A percentile compares a stretch with the other conserved stretches of the same genome.
Evolutionary conservation across 352 stramenopile species (phyloP).

Genomic region (Globisporangium canariense): DNA sequence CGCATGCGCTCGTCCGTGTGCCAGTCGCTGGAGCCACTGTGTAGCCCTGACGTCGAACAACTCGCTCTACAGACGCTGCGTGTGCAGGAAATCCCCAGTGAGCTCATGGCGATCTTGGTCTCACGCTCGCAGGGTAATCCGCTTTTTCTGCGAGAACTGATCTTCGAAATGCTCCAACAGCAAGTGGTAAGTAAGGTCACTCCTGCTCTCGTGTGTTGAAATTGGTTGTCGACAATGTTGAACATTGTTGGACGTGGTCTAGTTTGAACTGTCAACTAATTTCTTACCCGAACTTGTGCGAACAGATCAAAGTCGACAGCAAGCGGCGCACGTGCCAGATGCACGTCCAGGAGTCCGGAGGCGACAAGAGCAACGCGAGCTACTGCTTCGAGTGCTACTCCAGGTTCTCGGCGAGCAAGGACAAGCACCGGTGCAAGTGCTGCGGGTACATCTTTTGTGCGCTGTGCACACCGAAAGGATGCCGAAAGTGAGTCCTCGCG

Average conservation of each 20-base stretch:
- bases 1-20: conserved; percentile 49
- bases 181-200: conserved; percentile 43
- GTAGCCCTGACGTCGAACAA: conserved; percentile 47
- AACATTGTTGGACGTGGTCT: not conserved
- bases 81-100: conserved; percentile 48
- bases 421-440: conserved; percentile 78
- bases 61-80: conserved; percentile 66
- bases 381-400: conserved; percentile 79
- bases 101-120: conserved; percentile 65
- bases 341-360: conserved; percentile 77
- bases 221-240: not conserved
- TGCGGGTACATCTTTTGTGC: conserved; percentile 83
- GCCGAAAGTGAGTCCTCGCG: conserved; percentile 41
- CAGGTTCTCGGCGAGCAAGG: conserved; percentile 48
- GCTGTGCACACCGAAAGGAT: conserved; percentile 73
- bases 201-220: not conserved
- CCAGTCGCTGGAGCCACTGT: conserved; percentile 51
- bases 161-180: conserved; percentile 75
- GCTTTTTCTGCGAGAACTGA: conserved; percentile 82
- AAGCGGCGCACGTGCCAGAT: conserved; percentile 57
- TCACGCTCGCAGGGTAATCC: conserved; percentile 80
- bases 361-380: conserved; percentile 61
- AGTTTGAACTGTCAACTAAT: not conserved
- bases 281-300: not conserved
- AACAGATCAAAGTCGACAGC: conserved; percentile 58